Percentiles rank a stretch among this genome's conserved stretches.
Evolutionary conservation across 192 early-diverging fungal species (phyloP).

Genomic region (Dissophora ornata): DNA sequence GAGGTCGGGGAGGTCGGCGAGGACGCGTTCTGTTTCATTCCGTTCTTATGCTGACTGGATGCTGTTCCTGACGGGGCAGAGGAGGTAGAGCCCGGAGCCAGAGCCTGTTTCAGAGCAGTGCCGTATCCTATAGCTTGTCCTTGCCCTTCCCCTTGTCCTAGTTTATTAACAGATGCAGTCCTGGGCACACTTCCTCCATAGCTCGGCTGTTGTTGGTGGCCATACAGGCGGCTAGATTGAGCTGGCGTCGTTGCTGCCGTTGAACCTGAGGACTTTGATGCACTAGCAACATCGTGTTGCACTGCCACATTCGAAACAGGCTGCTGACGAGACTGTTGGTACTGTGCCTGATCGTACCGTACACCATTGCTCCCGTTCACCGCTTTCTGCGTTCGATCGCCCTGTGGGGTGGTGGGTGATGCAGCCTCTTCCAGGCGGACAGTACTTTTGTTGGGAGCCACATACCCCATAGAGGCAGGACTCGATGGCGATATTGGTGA

Average conservation of each 20-base stretch:
- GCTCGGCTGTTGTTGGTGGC: slow-evolving; percentile 12
- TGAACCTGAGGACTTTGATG: background rate
- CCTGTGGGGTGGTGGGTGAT: background rate
- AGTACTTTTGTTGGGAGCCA: background rate
- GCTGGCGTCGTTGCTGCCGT: slow-evolving; percentile 8
- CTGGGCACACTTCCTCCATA: slow-evolving; percentile 31
- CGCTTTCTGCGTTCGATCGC: background rate
- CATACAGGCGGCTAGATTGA: background rate
- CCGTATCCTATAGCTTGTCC: slow-evolving; percentile 2
- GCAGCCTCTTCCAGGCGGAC: background rate
- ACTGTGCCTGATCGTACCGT: slow-evolving; percentile 13
- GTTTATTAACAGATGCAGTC: background rate
- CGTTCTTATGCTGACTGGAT: background rate
- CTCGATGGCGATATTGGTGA: slow-evolving; percentile 32
- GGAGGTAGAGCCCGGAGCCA: slow-evolving; percentile 1
- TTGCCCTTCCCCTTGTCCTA: background rate
- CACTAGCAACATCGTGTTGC: background rate
- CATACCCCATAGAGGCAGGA: background rate
- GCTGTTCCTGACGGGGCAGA: background rate
- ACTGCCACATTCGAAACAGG: background rate
- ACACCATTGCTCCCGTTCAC: background rate
- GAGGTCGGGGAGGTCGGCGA: slow-evolving; percentile 1
- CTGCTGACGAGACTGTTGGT: slow-evolving; percentile 14
- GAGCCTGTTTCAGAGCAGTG: slow-evolving; percentile 15
- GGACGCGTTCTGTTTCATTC: slow-evolving; percentile 10